Evolutionary conservation across 2,329 filamentous ascomycete species (phyloP), one percentile per base, ranked within the genome.

Genomic region (Diaporthe caulivora): DNA sequence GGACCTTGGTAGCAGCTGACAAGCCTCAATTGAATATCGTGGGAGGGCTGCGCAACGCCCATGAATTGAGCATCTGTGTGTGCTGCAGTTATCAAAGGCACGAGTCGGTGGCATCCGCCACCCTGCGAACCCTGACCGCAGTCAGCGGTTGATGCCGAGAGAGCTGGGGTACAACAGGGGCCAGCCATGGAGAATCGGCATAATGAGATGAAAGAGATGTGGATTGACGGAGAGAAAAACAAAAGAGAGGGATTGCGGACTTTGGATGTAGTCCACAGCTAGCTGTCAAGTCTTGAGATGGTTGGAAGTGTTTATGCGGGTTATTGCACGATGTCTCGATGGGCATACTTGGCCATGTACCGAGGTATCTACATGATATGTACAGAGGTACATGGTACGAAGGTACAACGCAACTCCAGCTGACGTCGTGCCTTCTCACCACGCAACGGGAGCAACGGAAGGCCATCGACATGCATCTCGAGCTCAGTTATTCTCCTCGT

Each of bases 61-160:
- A 53, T 67, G 47, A 65, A 49, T 51, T 65, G 62, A 4, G 44
- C 5, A 21, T 18, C 62, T 21, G 44, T 15, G 29, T 21, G 47
- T 34, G 44, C 44, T 31, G 51, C 26, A 31, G 47, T 26, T 47
- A 9, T n/a, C 29, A 49, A 42, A 65, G n/a, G 60, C 60, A 26
- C 29, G 60, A 34, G 44, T 65, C n/a, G 44, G 44, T 8, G 21
- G 29, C 42, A 44, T 49, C 49, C 42, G 18, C 10, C 8, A 34
- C 42, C 29, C 42, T 18, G 24, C 29, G 21, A 34, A 65, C 44
- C 29, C 34, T 65, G 44, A 18, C 34, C 49, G 44, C 11, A 26
- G 21, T 4, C 31, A 21, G 31, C 62, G 62, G 62, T 26, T 67
- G 34, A 40, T 67, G 62, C 62, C 62, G 62, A 67, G 31, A 53